Percentiles rank a stretch among this genome's conserved stretches.
phyloP scores from a whole-genome alignment of 108 stramenopile species.

The Asterionellopsis glacialis region DNA sequence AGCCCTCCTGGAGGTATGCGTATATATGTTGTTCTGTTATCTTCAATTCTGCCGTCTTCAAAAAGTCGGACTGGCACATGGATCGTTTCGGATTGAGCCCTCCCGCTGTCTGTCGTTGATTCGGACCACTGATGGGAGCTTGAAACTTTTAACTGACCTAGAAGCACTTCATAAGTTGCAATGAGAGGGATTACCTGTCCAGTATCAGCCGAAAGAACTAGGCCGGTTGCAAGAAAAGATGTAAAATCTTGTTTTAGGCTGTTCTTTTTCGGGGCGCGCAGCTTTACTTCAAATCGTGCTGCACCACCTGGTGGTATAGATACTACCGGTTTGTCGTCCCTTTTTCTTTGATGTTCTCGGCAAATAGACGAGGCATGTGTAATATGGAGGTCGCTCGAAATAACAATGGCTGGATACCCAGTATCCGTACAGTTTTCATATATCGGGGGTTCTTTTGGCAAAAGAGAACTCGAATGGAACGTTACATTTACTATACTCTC shows the following conservation, averaged over 20 bases:
- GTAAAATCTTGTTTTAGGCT: constrained; percentile 53
- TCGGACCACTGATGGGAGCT: not conserved
- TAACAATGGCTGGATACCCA: not conserved
- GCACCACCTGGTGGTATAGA: constrained; percentile 65
- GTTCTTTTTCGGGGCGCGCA: constrained; percentile 38
- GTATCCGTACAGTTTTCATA: not conserved
- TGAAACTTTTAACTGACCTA: constrained; percentile 50
- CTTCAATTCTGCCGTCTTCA: not conserved
- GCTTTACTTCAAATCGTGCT: constrained; percentile 50
- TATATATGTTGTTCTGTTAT: too few relatives aligned
- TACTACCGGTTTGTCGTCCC: constrained; percentile 1
- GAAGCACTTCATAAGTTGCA: constrained; percentile 49
- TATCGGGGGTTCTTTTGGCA: not conserved
- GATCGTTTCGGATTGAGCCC: not conserved
- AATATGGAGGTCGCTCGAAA: not conserved
- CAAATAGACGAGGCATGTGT: too few relatives aligned
- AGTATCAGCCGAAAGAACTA: constrained; percentile 59
- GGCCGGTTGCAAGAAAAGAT: constrained; percentile 58
- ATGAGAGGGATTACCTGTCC: constrained; percentile 67
- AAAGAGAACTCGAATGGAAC: not conserved
- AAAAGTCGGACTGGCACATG: not conserved
- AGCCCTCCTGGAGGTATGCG: too few relatives aligned
- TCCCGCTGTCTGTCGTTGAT: not conserved
- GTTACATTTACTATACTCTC: too few relatives aligned
- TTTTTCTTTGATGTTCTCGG: too few relatives aligned